Base-by-base conservation (phyloP, 116 monocot species). In the Dioscorea cayenensis region DNA sequence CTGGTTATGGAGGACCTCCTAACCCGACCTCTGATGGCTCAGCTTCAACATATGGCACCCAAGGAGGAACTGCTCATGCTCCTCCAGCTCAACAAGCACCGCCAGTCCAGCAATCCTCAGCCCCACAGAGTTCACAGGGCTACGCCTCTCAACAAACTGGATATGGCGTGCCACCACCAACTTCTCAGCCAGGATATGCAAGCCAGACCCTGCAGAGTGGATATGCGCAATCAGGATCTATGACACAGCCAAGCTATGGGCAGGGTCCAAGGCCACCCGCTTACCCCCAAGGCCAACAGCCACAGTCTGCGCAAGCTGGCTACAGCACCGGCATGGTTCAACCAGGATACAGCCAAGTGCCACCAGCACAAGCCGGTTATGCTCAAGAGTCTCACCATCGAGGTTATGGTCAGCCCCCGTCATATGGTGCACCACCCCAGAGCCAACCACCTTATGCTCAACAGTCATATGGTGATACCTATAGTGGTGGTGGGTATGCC, bases 21-120 rank as follows among this genome's bases (percentile, higher is more conserved):
- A 86, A 37, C 66, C 16, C 82, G 4, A 64, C 72, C 32, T 77
- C 82, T 59, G 90, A 90, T 72, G 77, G 77, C n/a, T 74, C 86
- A 20, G 58, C 78, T 27, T 32, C 86, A 14, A 68, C 71, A 61
- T 85, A 89, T 68, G 77, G 69, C 8, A 51, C 66, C 2, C 81
- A 83, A 61, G 64, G 64, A 48, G 72, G 52, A 5, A 37, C 77
- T 2, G 22, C 75, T 32, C 82, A 83, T 65, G 59, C 32, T 18
- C 73, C 82, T 52, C 71, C 74, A n/a, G 51, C 59, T 21, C 83
- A 80, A 58, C 55, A n/a, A 35, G 28, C 68, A 14, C 72, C 78
- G 14, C 35, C 79, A 3, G 73, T 36, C 3, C 85, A 83, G 60
- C 72, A 78, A 28, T 69, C 83, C 64, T 49, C 80, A 23, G 13